A percentile compares a stretch with the other conserved stretches of the same genome.
These are phyloP conservation scores for Suillus discolor DNA, from an alignment of 768 basidiomycete species.

Conservation along the genomic window DNA sequence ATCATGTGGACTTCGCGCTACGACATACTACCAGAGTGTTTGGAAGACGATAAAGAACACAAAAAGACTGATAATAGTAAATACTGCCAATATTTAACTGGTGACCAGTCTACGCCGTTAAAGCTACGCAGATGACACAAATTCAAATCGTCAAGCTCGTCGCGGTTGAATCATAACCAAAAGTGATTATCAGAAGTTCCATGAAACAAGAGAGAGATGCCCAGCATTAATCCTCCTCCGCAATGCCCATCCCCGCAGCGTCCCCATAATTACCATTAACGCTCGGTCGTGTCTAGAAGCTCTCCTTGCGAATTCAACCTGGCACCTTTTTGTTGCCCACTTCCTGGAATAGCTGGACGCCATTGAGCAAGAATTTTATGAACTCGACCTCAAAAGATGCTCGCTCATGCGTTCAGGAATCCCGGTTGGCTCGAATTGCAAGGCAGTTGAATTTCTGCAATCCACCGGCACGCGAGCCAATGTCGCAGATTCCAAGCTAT, in stretches of 20 bases:
- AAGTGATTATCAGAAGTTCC: neutral
- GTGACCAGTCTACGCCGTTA: neutral
- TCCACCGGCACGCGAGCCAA: neutral
- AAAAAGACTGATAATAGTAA: neutral
- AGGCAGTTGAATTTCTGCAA: neutral
- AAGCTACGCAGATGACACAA: neutral
- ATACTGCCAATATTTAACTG: neutral
- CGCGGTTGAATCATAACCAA: too few relatives aligned
- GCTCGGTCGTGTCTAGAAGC: constrained; percentile 81
- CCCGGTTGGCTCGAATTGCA: neutral
- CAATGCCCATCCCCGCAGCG: constrained; percentile 34
- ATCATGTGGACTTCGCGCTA: neutral
- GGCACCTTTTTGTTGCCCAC: constrained; percentile 37
- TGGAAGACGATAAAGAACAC: neutral
- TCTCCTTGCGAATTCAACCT: constrained; percentile 62
- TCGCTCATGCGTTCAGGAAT: neutral
- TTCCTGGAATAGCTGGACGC: constrained; percentile 12
- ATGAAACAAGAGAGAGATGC: neutral
- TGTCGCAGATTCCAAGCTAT: neutral
- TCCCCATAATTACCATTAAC: constrained; percentile 44
- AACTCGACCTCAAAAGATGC: neutral
- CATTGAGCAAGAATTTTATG: constrained; percentile 5
- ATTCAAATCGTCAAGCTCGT: neutral
- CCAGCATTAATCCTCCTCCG: constrained; percentile 51
- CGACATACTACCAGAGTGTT: neutral